Evolutionary conservation across 495 filamentous ascomycete species (phyloP).

Genomic region (Physcia stellaris): DNA sequence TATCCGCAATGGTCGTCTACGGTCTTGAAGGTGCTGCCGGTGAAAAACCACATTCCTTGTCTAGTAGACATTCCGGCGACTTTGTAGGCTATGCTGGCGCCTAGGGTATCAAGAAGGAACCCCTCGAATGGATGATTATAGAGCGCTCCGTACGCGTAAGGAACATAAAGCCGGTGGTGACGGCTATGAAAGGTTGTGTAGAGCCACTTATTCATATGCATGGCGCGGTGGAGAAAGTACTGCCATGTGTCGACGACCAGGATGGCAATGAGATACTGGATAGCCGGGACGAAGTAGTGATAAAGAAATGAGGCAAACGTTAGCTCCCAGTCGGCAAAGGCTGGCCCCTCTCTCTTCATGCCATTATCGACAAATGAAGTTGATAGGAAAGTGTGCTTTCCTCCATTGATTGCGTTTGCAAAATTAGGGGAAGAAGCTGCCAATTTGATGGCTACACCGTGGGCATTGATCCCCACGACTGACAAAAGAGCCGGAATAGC

Average conservation of each 20-base stretch:
- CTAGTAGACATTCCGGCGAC: constrained; percentile 50
- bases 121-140: constrained; percentile 81
- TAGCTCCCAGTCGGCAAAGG: constrained; percentile 56
- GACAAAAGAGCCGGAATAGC: constrained; percentile 41
- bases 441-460: constrained; percentile 24
- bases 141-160: constrained; percentile 75
- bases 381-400: constrained; percentile 39
- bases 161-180: constrained; percentile 80
- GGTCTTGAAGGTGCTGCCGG: constrained; percentile 61
- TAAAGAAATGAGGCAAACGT: constrained; percentile 51
- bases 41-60: constrained; percentile 63
- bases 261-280: constrained; percentile 52
- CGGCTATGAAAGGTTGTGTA: constrained; percentile 74
- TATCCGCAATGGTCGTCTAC: constrained; percentile 85
- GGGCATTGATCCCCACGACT: constrained; percentile 24
- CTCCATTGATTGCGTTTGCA: constrained; percentile 49
- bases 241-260: constrained; percentile 70
- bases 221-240: constrained; percentile 70
- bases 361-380: constrained; percentile 2
- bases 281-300: constrained; percentile 45
- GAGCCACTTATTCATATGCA: constrained; percentile 78
- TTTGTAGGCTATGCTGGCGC: constrained; percentile 60
- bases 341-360: constrained; percentile 14
- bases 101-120: constrained; percentile 69
- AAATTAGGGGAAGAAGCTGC: constrained; percentile 37